A percentile compares a stretch with the other conserved stretches of the same genome.
Conservation (phyloP, 2,329 filamentous ascomycete species). For the Clarireedia sp. region DNA sequence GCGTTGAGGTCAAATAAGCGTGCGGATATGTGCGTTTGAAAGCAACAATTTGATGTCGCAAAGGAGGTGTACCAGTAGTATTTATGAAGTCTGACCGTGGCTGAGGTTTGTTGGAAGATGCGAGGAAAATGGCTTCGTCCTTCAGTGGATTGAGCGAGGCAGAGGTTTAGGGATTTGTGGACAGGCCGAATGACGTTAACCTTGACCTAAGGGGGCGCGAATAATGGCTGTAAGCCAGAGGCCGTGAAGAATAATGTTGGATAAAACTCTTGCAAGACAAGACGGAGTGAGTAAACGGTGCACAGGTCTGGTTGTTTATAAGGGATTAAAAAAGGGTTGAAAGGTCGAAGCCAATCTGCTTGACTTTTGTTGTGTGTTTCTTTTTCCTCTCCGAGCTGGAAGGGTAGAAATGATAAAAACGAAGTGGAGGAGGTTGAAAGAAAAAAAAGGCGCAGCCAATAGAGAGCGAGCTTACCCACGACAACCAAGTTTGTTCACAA, state of each 20-base stretch:
- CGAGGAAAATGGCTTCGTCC: background rate
- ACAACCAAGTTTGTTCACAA: too few species aligned
- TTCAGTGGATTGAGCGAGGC: background rate
- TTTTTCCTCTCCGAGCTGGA: constrained; percentile 1
- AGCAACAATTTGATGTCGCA: background rate
- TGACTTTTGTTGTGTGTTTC: background rate
- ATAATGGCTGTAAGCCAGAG: background rate
- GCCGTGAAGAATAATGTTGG: background rate
- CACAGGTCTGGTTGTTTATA: background rate
- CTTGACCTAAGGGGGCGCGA: background rate
- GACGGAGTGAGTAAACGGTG: background rate
- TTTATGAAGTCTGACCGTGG: background rate
- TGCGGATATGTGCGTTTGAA: background rate
- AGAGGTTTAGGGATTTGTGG: background rate
- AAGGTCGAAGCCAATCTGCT: constrained; percentile 8
- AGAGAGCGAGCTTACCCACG: too few species aligned
- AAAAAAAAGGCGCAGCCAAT: background rate
- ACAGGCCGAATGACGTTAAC: background rate
- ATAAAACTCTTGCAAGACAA: background rate
- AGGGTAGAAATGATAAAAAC: background rate
- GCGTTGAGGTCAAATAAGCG: constrained; percentile 14
- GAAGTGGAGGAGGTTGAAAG: background rate
- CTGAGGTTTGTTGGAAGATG: background rate
- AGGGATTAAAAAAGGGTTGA: background rate
- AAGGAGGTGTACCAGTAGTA: background rate